A percentile compares a stretch with the other conserved stretches of the same genome.
Evolutionary conservation across 2,329 filamentous ascomycete genomes (phyloP).

Genomic region (Metarhizium anisopliae): DNA sequence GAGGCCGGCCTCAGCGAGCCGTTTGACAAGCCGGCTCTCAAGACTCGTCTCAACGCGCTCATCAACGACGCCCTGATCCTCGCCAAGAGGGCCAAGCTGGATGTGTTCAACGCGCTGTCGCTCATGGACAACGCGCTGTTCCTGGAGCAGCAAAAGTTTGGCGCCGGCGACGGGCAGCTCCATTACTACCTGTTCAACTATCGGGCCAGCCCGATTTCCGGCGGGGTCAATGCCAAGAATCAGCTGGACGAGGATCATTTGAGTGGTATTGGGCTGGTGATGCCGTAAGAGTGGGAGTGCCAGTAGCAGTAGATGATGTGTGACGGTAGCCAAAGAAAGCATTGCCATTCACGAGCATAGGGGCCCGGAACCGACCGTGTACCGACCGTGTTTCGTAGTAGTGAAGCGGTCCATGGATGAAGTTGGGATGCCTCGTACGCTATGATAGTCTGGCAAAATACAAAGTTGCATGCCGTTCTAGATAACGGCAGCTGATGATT

Average conservation of each 20-base stretch:
- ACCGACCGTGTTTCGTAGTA: too few relatives aligned
- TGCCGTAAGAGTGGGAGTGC: constrained; percentile 36
- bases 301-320: not conserved
- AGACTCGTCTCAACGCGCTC: constrained; percentile 70
- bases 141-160: constrained; percentile 89
- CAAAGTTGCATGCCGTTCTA: too few relatives aligned
- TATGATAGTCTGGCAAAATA: too few relatives aligned
- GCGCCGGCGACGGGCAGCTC: constrained; percentile 84
- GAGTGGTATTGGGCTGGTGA: constrained; percentile 84
- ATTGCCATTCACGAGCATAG: not conserved
- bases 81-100: constrained; percentile 76
- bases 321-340: not conserved
- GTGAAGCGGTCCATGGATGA: too few relatives aligned
- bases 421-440: too few relatives aligned
- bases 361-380: too few relatives aligned
- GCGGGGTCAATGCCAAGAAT: constrained; percentile 76
- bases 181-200: constrained; percentile 99
- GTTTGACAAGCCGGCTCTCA: constrained; percentile 50
- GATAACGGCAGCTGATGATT: too few relatives aligned
- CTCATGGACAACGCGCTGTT: constrained; percentile 92
- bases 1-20: constrained; percentile 61
- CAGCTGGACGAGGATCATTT: constrained; percentile 66
- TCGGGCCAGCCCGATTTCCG: constrained; percentile 72
- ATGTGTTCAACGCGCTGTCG: constrained; percentile 94
- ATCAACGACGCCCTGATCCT: constrained; percentile 80